Base-by-base conservation (phyloP, 2,329 filamentous ascomycete species). In the Sphaerulina populicola region DNA sequence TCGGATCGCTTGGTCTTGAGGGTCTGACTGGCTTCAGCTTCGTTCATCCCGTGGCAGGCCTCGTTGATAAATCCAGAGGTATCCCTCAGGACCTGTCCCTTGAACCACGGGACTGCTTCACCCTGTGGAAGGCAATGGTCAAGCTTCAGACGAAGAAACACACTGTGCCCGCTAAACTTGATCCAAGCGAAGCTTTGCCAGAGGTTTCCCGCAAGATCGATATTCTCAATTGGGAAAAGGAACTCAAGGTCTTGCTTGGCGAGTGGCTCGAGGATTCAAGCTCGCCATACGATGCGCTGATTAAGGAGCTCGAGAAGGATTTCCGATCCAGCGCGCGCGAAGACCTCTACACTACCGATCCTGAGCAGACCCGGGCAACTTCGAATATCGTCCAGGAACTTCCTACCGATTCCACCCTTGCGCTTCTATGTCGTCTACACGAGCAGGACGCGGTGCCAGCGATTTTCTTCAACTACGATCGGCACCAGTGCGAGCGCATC, bases 401-500 rank as follows among this genome's bases (percentile, higher is more conserved):
- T 18, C 27, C 46, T 14, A 59, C 67, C 29, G 59, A 62, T 18
- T 77, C 74, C 8, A 80, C 77, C 2, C 68, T 85, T 14, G 75
- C 80, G 1, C 68, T 87, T 29, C 70, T 85, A 0, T 74, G 71
- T 12, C 75, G 81, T 30, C 72, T 89, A 0, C 77, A 86, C 44
- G 70, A 73, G 12, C 77, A 81, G 50, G 77, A 79, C 49, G 83
- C 82, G 0, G 72, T 91, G 1, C 86, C 86, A 0, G 85, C 83
- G 0, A 80, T 91, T 10, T 66, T 89, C 1, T 91, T 91, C 72
- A 86, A 87, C 62, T 91, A 86, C 59, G 83, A 89, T 57, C 79
- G 85, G 43, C 66, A 67, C 1, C 67, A 71, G 29, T 90, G 86
- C 60, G 85, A 88, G 65, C 64, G 66, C 8, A 77, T 85, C 27